Evolutionary conservation across 1,284 basidiomycete genomes (phyloP), one percentile per base, ranked within the genome.

Genomic region (Moesziomyces globuligerus): DNA sequence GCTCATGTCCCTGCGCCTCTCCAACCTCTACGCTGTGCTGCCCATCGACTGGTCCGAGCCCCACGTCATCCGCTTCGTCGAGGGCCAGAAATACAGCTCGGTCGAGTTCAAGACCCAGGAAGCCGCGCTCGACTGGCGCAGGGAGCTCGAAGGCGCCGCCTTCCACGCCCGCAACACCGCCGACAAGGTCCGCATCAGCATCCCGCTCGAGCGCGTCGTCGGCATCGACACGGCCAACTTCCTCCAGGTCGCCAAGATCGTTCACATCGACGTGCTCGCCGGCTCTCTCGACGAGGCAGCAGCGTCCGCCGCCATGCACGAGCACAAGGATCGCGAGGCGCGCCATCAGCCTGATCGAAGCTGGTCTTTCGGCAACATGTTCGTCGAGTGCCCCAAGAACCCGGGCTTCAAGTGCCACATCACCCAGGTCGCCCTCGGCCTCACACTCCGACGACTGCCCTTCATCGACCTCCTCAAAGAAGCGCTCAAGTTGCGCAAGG

Each of bases 101-200:
- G 29, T 79, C 41, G 78, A 80, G 45, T 79, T 81, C 55, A 73
- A 75, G 46, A 81, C 77, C 4, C 51, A 74, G 39, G 77, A 76
- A 41, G 70, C 74, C 11, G 52, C 55, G 18, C 34, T 76, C 48
- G 73, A 69, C 48, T 74, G 71, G 76, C 64, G 72, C 52, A 50
- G 66, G 34, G 69, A 76, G 61, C 59, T 70, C 37, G 71, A 70
- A 48, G 75, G 61, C 39, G 73, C 69, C 43, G 62, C 67, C 39
- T 77, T 60, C 53, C 56, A 44, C 34, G 67, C 61, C 18, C 61
- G 51, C 45, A 73, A 65, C 65, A 72, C 70, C 17, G 62, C 65
- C 51, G 69, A 72, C 39, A 73, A 71, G 60, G 72, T 68, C 18
- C 61, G 64, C 20, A 72, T 75, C 49, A 72, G 65, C 40, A 50